Base-by-base conservation (phyloP, 352 stramenopile genomes). In the Pythium sp. region DNA sequence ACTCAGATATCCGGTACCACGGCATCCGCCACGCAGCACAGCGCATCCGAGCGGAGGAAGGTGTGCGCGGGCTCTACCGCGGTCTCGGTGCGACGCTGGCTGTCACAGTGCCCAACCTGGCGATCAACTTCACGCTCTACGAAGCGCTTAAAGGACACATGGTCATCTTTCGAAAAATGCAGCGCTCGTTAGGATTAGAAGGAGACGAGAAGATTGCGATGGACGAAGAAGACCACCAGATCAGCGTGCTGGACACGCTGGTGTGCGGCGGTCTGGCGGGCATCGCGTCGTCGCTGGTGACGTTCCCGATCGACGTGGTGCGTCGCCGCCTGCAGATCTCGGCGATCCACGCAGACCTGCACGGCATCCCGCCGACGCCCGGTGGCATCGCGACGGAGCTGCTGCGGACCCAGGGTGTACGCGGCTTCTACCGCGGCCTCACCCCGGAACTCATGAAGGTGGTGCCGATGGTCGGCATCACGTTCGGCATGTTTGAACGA, bases 381-480 rank as follows among this genome's bases (percentile, higher is more conserved):
- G 68, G 74, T 22, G 89, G 91, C 65, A 94, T 96, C 70, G 84
- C 87, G 32, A 73, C 72, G 22, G 86, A 94, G 46, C 73, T 96
- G 28, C 90, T 81, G 53, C 65, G 67, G 8, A 84, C 89, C 34
- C 84, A 96, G 66, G 89, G 89, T 46, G 51, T 92, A 53, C 75
- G 77, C 47, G 90, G 90, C 63, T 94, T 97, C 64, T 97, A 97
- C 70, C 85, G 90, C 22, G 90, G 90, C 15, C 72, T 99, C 65
- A 94, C 90, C 36, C 94, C 95, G 7, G 96, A 99, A 78, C 78
- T 98, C 62, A 89, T 99, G 81, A 99, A 99, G 73, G 96, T 99
- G 22, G 89, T 98, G 62, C 96, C 96, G 6, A 98, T 99, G 94
- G 96, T 99, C 46, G 93, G 93, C 22, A 98, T 97, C 63, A 98